Percentiles rank a stretch among this genome's conserved stretches.
phyloP scores from a whole-genome alignment of 768 basidiomycete species.

The Trichaptum fuscoviolaceum region DNA sequence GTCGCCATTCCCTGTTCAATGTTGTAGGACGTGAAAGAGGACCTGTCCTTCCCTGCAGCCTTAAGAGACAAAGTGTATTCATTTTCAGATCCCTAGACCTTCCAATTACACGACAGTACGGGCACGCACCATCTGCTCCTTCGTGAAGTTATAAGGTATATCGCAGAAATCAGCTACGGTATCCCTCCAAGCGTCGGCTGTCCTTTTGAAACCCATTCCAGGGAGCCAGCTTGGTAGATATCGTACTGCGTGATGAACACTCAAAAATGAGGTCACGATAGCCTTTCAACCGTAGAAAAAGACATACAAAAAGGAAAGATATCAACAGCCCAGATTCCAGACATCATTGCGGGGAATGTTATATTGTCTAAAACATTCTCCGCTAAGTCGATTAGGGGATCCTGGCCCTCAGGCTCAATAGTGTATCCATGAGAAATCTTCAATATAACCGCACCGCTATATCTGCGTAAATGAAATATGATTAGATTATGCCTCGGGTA shows the following conservation, averaged over 20 bases:
- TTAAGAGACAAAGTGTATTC: conserved; percentile 3
- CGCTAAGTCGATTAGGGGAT: conserved; percentile 27
- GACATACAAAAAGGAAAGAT: conserved; percentile 32
- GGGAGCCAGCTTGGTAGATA: conserved; percentile 40
- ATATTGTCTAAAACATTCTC: conserved; percentile 27
- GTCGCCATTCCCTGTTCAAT: conserved; percentile 14
- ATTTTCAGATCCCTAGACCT: neutral
- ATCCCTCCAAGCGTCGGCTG: conserved; percentile 16
- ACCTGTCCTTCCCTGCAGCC: conserved; percentile 20
- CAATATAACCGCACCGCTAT: conserved; percentile 30
- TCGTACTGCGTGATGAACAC: conserved; percentile 24
- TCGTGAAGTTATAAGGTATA: conserved; percentile 28
- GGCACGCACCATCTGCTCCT: conserved; percentile 23
- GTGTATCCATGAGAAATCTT: conserved; percentile 38
- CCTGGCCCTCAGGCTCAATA: conserved; percentile 25
- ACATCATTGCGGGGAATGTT: conserved; percentile 18
- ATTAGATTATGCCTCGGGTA: too few species aligned
- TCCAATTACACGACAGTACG: neutral
- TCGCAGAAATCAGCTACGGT: conserved; percentile 18
- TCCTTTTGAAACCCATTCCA: conserved; percentile 34
- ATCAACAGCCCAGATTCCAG: conserved; percentile 34
- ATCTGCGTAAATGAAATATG: conserved; percentile 16
- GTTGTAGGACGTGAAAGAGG: conserved; percentile 27
- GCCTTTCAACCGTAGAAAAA: too few species aligned
- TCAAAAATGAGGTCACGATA: too few species aligned